Percentiles rank a stretch among this genome's conserved stretches.
phyloP scores from a whole-genome alignment of 106 monocot genomes.

The Dendrobium chrysotoxum region DNA sequence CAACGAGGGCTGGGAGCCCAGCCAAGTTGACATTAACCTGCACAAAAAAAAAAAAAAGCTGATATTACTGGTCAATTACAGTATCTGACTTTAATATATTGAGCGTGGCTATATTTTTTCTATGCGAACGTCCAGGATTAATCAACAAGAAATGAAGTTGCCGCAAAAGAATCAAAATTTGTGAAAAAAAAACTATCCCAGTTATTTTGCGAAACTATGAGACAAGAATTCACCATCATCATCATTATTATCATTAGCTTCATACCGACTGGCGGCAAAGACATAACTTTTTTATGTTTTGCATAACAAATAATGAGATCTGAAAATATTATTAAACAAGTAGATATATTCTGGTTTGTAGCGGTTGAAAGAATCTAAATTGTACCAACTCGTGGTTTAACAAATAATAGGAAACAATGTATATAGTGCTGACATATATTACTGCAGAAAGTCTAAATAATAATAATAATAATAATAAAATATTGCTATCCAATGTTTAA shows the following conservation, averaged over 20 bases:
- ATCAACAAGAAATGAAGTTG: not conserved
- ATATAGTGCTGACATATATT: too few species aligned
- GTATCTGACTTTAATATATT: not conserved
- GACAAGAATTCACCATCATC: not conserved
- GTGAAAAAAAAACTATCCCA: not conserved
- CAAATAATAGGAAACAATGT: too few species aligned
- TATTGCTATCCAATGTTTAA: too few species aligned
- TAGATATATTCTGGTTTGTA: too few species aligned
- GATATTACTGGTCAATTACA: not conserved
- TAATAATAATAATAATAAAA: too few species aligned
- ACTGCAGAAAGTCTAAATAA: too few species aligned
- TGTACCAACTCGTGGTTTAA: too few species aligned
- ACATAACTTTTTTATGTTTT: not conserved
- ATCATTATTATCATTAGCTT: not conserved
- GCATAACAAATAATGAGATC: not conserved
- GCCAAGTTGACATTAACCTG: conserved; percentile 98
- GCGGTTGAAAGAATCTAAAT: too few species aligned
- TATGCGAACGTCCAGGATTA: not conserved
- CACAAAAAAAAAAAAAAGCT: not conserved
- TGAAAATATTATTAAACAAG: not conserved
- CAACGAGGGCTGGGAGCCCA: conserved; percentile 85
- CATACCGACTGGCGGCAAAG: not conserved
- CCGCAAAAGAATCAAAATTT: not conserved
- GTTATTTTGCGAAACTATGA: not conserved
- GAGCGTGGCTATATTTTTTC: not conserved